phyloP scores from a whole-genome alignment of 106 monocot species.

The Amphibolis antarctica region DNA sequence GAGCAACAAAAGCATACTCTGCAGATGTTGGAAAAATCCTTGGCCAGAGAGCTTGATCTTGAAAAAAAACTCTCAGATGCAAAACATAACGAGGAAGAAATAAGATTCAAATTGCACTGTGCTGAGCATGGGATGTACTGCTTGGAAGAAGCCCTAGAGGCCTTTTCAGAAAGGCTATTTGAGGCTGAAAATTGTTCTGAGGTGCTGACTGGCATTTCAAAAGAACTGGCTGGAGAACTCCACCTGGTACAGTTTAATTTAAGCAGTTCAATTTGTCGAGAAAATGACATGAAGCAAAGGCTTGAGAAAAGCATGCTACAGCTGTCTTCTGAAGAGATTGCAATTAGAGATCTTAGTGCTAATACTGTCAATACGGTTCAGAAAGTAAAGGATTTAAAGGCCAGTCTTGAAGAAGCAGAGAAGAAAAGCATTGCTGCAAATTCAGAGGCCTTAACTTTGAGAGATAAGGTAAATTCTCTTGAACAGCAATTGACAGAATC shows the following conservation, averaged over 20 bases:
- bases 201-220: constrained; percentile 39
- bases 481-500: constrained; percentile 44
- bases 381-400: constrained; percentile 20
- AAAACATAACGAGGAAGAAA: constrained; percentile 36
- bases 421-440: constrained; percentile 10
- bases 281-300: constrained; percentile 20
- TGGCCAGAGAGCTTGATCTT: constrained; percentile 83
- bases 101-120: constrained; percentile 43
- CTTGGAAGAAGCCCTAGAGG: constrained; percentile 47
- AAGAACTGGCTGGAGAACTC: constrained; percentile 36
- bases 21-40: constrained; percentile 78
- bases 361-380: not conserved
- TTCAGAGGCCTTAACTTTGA: constrained; percentile 23
- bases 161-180: constrained; percentile 31
- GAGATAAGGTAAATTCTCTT: constrained; percentile 31
- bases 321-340: constrained; percentile 13
- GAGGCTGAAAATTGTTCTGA: constrained; percentile 65
- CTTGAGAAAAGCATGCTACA: constrained; percentile 20
- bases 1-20: constrained; percentile 58
- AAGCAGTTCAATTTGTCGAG: constrained; percentile 17
- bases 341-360: constrained; percentile 6
- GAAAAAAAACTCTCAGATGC: constrained; percentile 59
- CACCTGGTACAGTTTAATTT: constrained; percentile 33
- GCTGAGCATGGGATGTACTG: constrained; percentile 30
- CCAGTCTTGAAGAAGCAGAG: constrained; percentile 17